A percentile compares a stretch with the other conserved stretches of the same genome.
phyloP scores from a whole-genome alignment of 257 asterid genomes.

The Jasminum sambac region DNA sequence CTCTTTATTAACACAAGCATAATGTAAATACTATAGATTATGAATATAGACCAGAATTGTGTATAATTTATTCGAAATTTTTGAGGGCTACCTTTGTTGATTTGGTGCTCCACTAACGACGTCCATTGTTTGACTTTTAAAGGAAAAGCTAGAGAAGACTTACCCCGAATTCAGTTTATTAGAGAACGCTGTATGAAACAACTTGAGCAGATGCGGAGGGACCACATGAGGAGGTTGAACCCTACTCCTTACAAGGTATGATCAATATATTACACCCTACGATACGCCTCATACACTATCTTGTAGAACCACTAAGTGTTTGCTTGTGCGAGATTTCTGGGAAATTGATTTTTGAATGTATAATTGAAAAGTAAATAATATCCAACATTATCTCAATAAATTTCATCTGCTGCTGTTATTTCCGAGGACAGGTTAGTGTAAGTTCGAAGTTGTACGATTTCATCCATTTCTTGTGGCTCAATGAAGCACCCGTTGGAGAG shows the following conservation, averaged over 20 bases:
- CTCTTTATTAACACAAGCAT: neutral
- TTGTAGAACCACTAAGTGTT: neutral
- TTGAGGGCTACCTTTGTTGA: slow-evolving; percentile 6
- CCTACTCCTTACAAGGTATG: slow-evolving; percentile 98
- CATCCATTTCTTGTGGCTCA: slow-evolving; percentile 96
- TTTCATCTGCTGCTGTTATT: slow-evolving; percentile 6
- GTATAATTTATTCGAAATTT: neutral
- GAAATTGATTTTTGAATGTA: no score
- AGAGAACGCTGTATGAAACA: slow-evolving; percentile 79
- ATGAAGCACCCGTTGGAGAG: slow-evolving; percentile 98
- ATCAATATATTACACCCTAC: neutral
- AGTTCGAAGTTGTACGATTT: slow-evolving; percentile 89
- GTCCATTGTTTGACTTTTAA: slow-evolving; percentile 11
- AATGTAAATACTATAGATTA: neutral
- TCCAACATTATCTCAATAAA: neutral
- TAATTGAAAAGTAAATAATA: no score
- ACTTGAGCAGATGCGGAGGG: slow-evolving; percentile 80
- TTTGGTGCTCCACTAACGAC: neutral
- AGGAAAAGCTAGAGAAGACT: slow-evolving; percentile 70
- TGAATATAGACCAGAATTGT: neutral
- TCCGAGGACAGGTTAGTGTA: slow-evolving; percentile 74
- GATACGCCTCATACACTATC: neutral
- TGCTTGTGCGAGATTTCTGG: no score
- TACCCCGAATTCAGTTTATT: slow-evolving; percentile 56
- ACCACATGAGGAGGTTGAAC: slow-evolving; percentile 97